Conservation (phyloP, 495 filamentous ascomycete species). For the Penicillium pulvis region DNA sequence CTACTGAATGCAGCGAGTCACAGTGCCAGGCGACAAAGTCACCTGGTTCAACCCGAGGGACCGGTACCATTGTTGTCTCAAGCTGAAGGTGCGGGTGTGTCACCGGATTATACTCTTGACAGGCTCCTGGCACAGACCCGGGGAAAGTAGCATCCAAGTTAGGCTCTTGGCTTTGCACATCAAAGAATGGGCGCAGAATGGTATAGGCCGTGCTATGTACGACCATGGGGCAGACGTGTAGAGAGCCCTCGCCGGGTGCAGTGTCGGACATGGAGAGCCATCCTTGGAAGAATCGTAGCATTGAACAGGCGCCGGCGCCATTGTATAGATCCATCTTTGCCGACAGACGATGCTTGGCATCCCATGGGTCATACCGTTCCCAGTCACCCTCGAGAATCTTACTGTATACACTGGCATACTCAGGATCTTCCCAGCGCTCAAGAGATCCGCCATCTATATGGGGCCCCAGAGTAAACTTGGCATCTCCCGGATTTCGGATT, state of each 20-base stretch:
- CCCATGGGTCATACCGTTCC: slow-evolving; percentile 83
- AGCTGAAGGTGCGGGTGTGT: slow-evolving; percentile 81
- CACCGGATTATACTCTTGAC: slow-evolving; percentile 71
- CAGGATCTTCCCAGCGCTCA: slow-evolving; percentile 82
- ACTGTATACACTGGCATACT: slow-evolving; percentile 76
- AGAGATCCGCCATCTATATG: slow-evolving; percentile 84
- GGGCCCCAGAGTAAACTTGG: slow-evolving; percentile 79
- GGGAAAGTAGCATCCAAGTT: slow-evolving; percentile 56
- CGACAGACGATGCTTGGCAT: slow-evolving; percentile 65
- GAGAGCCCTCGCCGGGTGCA: slow-evolving; percentile 72
- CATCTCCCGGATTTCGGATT: slow-evolving; percentile 64
- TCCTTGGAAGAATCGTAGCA: slow-evolving; percentile 87
- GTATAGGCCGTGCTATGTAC: slow-evolving; percentile 75
- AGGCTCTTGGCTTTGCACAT: slow-evolving; percentile 48
- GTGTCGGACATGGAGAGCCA: slow-evolving; percentile 81
- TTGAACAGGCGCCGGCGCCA: slow-evolving; percentile 78
- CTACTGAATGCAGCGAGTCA: slow-evolving; percentile 79
- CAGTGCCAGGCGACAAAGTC: slow-evolving; percentile 95
- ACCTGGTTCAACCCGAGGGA: slow-evolving; percentile 75
- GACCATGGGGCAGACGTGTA: slow-evolving; percentile 81
- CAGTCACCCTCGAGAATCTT: slow-evolving; percentile 73
- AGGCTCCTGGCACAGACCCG: slow-evolving; percentile 72
- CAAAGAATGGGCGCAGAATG: slow-evolving; percentile 85
- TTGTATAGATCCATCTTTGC: slow-evolving; percentile 79
- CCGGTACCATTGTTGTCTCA: slow-evolving; percentile 70